phyloP scores from a whole-genome alignment of 192 early-diverging fungal species.

The Dissophora globulifera region DNA sequence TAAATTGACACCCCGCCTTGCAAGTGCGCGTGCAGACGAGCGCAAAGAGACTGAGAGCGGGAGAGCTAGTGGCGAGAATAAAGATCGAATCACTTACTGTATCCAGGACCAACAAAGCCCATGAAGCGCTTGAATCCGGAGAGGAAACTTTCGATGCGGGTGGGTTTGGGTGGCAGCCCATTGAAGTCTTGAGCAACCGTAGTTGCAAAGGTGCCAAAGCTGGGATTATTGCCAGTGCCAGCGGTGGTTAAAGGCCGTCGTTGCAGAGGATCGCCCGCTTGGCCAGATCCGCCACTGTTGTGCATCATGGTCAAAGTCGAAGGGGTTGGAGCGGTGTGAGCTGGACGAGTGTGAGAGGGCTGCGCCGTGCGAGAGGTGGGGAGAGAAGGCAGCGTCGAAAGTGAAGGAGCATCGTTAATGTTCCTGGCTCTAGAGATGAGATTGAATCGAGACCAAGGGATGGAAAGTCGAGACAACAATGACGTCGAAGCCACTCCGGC shows the following conservation, averaged over 20 bases:
- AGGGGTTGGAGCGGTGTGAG: background rate
- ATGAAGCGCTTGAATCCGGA: conserved; percentile 45
- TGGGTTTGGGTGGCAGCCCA: conserved; percentile 8
- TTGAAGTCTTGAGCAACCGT: background rate
- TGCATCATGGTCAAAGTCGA: background rate
- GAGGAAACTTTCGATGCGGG: conserved; percentile 13
- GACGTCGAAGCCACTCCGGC: background rate
- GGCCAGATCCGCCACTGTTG: conserved; percentile 3
- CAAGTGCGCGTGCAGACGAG: no score
- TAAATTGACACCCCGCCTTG: no score
- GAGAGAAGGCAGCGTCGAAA: no score
- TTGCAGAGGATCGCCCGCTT: conserved; percentile 2
- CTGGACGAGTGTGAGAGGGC: no score
- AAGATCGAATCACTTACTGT: conserved; percentile 48
- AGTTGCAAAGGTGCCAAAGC: conserved; percentile 19
- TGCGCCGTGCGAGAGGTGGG: no score
- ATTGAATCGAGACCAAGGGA: conserved; percentile 1
- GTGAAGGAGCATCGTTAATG: no score
- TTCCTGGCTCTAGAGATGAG: no score
- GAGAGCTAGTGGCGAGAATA: background rate
- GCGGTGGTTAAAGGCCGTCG: conserved; percentile 8
- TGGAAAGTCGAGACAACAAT: conserved; percentile 18
- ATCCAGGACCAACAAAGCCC: conserved; percentile 58
- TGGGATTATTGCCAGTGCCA: background rate
- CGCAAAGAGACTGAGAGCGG: background rate